Evolutionary conservation across 306 rosid genomes (phyloP).

Genomic region (Ziziphus jujuba): DNA sequence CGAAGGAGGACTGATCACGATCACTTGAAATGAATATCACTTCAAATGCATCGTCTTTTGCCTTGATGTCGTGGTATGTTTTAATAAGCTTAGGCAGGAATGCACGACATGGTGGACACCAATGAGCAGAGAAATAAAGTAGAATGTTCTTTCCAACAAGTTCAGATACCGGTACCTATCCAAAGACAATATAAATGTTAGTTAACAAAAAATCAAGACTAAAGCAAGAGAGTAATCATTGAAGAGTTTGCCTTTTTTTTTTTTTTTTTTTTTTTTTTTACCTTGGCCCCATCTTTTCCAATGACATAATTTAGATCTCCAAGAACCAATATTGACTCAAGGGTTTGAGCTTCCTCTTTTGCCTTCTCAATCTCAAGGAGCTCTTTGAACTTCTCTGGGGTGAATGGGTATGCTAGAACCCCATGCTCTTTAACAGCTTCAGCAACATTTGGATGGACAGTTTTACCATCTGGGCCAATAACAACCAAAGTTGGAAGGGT

Average conservation of each 20-base stretch:
- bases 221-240: too few relatives aligned
- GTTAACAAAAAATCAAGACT: not conserved
- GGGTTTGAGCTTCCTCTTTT: constrained; percentile 57
- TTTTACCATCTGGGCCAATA: constrained; percentile 71
- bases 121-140: constrained; percentile 83
- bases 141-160: constrained; percentile 67
- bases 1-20: constrained; percentile 55
- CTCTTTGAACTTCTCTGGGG: constrained; percentile 57
- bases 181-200: constrained; percentile 1
- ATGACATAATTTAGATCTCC: constrained; percentile 51
- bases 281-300: constrained; percentile 56
- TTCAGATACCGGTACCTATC: constrained; percentile 63
- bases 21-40: constrained; percentile 76
- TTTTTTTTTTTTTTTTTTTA: constrained; percentile 3
- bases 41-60: constrained; percentile 54
- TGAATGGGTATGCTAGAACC: constrained; percentile 64
- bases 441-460: constrained; percentile 49
- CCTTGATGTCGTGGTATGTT: constrained; percentile 66
- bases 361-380: constrained; percentile 59
- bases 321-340: constrained; percentile 57
- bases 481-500: constrained; percentile 60
- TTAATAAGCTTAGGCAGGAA: constrained; percentile 68
- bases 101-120: constrained; percentile 83
- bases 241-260: not conserved
- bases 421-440: constrained; percentile 66